Conservation (phyloP, 2,329 filamentous ascomycete species). For the Curvularia hawaiiensis region DNA sequence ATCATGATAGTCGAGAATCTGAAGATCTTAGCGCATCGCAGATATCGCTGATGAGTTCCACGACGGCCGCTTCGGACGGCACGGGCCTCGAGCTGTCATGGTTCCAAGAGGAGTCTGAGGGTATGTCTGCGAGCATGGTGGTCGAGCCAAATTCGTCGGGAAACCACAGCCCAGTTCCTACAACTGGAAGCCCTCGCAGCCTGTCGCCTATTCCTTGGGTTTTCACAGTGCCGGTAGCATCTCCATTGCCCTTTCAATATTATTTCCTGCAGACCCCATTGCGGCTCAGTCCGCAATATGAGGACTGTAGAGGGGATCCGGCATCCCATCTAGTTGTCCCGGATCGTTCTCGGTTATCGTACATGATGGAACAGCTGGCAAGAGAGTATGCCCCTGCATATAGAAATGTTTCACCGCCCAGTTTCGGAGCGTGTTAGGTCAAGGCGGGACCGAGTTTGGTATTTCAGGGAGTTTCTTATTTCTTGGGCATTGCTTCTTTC, state of each 20-base stretch:
- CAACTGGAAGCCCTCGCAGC: constrained; percentile 18
- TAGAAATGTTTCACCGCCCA: constrained; percentile 6
- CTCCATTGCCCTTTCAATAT: constrained; percentile 20
- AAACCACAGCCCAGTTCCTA: constrained; percentile 5
- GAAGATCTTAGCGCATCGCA: background rate
- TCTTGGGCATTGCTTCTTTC: constrained; percentile 1
- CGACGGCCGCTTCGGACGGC: background rate
- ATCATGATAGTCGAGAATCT: background rate
- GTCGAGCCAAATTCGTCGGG: constrained; percentile 3
- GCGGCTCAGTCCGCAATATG: constrained; percentile 37
- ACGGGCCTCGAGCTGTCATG: background rate
- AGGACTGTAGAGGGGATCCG: constrained; percentile 36
- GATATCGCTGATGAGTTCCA: background rate
- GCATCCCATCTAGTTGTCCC: constrained; percentile 26
- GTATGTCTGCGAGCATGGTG: constrained; percentile 6
- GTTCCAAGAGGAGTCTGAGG: constrained; percentile 6
- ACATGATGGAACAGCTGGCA: constrained; percentile 5
- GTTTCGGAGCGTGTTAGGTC: background rate
- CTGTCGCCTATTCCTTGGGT: constrained; percentile 32
- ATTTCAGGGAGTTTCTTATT: background rate
- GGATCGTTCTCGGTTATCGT: constrained; percentile 21
- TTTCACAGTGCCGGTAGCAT: background rate
- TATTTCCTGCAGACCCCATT: constrained; percentile 34
- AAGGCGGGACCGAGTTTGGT: background rate
- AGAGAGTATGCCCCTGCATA: background rate